Conservation (phyloP, 495 filamentous ascomycete genomes). For the Parathielavia hyrcaniae region DNA sequence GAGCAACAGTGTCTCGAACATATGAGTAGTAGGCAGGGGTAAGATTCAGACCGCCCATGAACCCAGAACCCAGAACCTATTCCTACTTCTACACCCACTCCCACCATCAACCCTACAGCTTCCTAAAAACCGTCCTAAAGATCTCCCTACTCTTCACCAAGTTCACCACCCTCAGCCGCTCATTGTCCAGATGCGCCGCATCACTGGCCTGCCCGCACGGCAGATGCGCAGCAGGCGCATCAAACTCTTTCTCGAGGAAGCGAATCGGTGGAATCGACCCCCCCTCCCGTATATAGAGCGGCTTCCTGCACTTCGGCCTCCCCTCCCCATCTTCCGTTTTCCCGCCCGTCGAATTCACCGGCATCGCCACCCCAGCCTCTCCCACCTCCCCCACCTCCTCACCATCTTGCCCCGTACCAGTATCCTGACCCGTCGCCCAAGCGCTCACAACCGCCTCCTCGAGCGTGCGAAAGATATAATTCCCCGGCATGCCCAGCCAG, state of each 20-base stretch:
- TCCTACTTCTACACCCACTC: no score
- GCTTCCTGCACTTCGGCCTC: slow-evolving; percentile 41
- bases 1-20: background rate
- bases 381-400: background rate
- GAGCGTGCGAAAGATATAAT: slow-evolving; percentile 82
- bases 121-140: slow-evolving; percentile 73
- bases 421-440: no score
- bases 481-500: slow-evolving; percentile 89
- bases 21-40: no score
- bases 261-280: slow-evolving; percentile 89
- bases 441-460: slow-evolving; percentile 79
- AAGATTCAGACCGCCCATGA: no score
- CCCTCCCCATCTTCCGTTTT: no score
- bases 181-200: slow-evolving; percentile 89
- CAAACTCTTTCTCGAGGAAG: slow-evolving; percentile 92
- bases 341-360: slow-evolving; percentile 18
- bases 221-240: slow-evolving; percentile 84
- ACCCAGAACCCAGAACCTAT: no score
- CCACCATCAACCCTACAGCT: slow-evolving; percentile 25
- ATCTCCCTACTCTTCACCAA: slow-evolving; percentile 88
- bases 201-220: slow-evolving; percentile 96
- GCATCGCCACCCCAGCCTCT: background rate
- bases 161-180: slow-evolving; percentile 79
- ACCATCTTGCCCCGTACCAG: background rate
- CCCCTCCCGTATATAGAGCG: slow-evolving; percentile 91